Evolutionary conservation across 2,329 filamentous ascomycete genomes (phyloP).

Genomic region (Nemania serpens): DNA sequence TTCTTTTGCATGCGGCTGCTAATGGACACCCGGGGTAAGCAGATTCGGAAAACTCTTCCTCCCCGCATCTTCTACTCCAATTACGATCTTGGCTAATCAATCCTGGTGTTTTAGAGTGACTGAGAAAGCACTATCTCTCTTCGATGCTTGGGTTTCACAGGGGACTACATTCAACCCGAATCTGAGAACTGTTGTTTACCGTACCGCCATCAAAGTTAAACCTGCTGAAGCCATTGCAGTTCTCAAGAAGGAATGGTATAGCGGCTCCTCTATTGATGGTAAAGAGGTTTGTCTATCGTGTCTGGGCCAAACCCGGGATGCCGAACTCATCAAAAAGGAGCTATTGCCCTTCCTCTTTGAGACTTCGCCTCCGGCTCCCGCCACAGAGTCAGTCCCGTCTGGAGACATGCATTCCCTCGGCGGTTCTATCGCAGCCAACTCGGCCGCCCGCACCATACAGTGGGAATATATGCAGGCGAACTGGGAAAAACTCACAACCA

Average conservation of each 20-base stretch:
- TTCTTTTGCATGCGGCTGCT: slow-evolving; percentile 76
- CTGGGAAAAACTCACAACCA: slow-evolving; percentile 74
- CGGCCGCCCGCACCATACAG: slow-evolving; percentile 70
- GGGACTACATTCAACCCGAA: slow-evolving; percentile 76
- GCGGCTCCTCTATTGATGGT: slow-evolving; percentile 84
- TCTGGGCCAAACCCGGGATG: slow-evolving; percentile 74
- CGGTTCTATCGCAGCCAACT: slow-evolving; percentile 73
- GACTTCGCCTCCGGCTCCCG: slow-evolving; percentile 54
- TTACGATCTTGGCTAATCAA: slow-evolving; percentile 26
- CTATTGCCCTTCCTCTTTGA: slow-evolving; percentile 81
- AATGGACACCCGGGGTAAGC: slow-evolving; percentile 76
- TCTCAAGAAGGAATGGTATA: slow-evolving; percentile 83
- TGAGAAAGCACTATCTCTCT: slow-evolving; percentile 76
- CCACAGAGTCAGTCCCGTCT: slow-evolving; percentile 70
- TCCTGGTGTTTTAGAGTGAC: slow-evolving; percentile 56
- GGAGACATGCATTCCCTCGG: slow-evolving; percentile 88
- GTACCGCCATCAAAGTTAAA: slow-evolving; percentile 72
- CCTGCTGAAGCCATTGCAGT: slow-evolving; percentile 71
- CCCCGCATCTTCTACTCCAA: neutral
- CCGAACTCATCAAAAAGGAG: slow-evolving; percentile 67
- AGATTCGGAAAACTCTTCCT: slow-evolving; percentile 2
- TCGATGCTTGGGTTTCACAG: slow-evolving; percentile 76
- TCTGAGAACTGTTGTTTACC: slow-evolving; percentile 79
- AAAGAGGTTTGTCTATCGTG: slow-evolving; percentile 82
- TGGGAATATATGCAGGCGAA: slow-evolving; percentile 88